Conservation (phyloP, 2,329 filamentous ascomycete genomes). For the Fusarium sp. region DNA sequence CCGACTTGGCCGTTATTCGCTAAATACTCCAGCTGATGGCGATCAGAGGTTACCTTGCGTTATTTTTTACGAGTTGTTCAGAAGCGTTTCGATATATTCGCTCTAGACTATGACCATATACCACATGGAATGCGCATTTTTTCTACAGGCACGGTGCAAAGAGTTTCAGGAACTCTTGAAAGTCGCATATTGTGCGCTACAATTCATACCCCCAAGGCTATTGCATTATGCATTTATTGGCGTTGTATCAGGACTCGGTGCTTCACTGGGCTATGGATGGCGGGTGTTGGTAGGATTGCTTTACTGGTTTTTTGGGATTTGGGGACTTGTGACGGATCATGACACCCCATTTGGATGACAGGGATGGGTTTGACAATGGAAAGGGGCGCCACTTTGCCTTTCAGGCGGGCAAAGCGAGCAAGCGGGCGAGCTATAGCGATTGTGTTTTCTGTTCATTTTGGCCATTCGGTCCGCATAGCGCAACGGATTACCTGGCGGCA, state of each 20-base stretch:
- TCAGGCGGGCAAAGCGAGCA: constrained; percentile 19
- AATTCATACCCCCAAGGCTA: constrained; percentile 40
- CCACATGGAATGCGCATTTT: constrained; percentile 5
- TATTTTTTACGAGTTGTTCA: neutral
- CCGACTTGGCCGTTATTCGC: constrained; percentile 87
- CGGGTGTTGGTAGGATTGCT: constrained; percentile 44
- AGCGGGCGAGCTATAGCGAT: constrained; percentile 32
- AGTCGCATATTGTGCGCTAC: constrained; percentile 38
- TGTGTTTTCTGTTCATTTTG: constrained; percentile 26
- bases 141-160: constrained; percentile 3
- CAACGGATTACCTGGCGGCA: constrained; percentile 1
- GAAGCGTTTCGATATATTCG: neutral
- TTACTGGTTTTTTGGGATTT: constrained; percentile 35
- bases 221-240: constrained; percentile 48
- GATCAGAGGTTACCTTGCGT: neutral
- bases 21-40: constrained; percentile 44
- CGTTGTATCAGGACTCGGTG: constrained; percentile 45
- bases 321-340: constrained; percentile 21
- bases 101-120: constrained; percentile 1
- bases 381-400: constrained; percentile 12
- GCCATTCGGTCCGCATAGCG: constrained; percentile 17
- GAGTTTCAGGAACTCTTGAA: constrained; percentile 28
- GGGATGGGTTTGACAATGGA: constrained; percentile 31
- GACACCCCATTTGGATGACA: constrained; percentile 33
- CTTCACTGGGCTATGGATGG: constrained; percentile 37